phyloP scores from a whole-genome alignment of 1,139 yeast species.

The Blastobotrys elegans region DNA sequence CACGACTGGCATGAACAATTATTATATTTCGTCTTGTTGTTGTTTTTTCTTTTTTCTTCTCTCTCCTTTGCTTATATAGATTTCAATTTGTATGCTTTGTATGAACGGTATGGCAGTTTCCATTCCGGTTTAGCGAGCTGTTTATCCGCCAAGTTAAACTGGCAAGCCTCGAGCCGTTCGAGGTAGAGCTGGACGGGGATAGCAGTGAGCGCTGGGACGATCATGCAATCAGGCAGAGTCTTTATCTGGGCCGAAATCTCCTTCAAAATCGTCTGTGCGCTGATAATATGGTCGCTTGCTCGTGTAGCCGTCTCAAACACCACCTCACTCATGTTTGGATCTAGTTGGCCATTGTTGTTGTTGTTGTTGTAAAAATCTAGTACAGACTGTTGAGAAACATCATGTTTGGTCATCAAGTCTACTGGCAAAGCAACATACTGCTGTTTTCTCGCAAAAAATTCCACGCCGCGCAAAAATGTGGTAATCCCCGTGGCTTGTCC shows the following conservation, averaged over 20 bases:
- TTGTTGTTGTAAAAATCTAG: constrained; percentile 15
- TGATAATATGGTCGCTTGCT: constrained; percentile 74
- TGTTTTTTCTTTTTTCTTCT: constrained; percentile 2
- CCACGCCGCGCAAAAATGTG: constrained; percentile 56
- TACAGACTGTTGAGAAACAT: constrained; percentile 61
- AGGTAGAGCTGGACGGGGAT: constrained; percentile 63
- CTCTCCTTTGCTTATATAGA: neutral
- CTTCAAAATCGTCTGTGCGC: constrained; percentile 54
- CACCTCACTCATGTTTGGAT: constrained; percentile 49
- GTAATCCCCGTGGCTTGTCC: constrained; percentile 81
- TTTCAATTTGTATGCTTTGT: constrained; percentile 44
- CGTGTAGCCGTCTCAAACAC: constrained; percentile 66
- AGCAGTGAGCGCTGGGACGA: constrained; percentile 59
- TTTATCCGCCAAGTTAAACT: constrained; percentile 56
- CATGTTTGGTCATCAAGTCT: constrained; percentile 51
- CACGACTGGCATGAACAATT: neutral
- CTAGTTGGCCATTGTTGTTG: constrained; percentile 12
- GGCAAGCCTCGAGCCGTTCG: constrained; percentile 52
- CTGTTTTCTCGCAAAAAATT: constrained; percentile 50
- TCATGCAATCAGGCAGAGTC: constrained; percentile 58
- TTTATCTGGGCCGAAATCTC: constrained; percentile 27
- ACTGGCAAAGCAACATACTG: constrained; percentile 53
- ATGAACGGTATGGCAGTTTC: constrained; percentile 67
- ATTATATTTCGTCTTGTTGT: neutral
- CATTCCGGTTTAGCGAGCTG: constrained; percentile 56